phyloP scores from a whole-genome alignment of 805 yeast species.

The Torulaspora franciscae region DNA sequence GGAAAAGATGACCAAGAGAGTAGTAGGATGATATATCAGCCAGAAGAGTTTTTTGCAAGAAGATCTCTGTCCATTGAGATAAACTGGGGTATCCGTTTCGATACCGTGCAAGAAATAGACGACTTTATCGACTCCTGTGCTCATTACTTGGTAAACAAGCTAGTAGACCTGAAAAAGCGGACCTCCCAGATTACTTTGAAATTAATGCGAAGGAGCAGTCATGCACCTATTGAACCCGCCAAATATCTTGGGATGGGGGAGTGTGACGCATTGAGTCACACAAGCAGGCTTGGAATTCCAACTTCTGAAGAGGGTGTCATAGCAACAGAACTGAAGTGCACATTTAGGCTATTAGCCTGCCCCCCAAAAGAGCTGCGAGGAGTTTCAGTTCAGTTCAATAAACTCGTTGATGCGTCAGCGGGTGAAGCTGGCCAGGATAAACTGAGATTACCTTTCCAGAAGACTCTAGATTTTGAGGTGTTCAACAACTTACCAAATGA shows the following conservation, averaged over 20 bases:
- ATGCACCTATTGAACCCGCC: constrained; percentile 70
- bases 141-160: constrained; percentile 52
- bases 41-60: constrained; percentile 47
- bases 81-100: constrained; percentile 84
- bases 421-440: constrained; percentile 34
- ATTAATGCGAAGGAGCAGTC: constrained; percentile 55
- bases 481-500: constrained; percentile 14
- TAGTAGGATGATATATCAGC: constrained; percentile 48
- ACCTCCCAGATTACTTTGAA: constrained; percentile 62
- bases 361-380: constrained; percentile 74
- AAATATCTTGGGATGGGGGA: constrained; percentile 82
- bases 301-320: constrained; percentile 59
- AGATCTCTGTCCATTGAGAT: constrained; percentile 84
- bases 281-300: constrained; percentile 54
- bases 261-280: constrained; percentile 60
- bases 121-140: constrained; percentile 54
- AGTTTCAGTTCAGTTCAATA: constrained; percentile 62
- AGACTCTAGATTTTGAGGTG: constrained; percentile 14
- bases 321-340: constrained; percentile 51
- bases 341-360: constrained; percentile 52
- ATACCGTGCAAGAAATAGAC: constrained; percentile 55
- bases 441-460: constrained; percentile 35
- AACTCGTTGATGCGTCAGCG: constrained; percentile 42
- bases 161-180: constrained; percentile 42
- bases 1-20: constrained; percentile 62